phyloP scores from a whole-genome alignment of 441 rosid genomes.

The Populus tomentosa region DNA sequence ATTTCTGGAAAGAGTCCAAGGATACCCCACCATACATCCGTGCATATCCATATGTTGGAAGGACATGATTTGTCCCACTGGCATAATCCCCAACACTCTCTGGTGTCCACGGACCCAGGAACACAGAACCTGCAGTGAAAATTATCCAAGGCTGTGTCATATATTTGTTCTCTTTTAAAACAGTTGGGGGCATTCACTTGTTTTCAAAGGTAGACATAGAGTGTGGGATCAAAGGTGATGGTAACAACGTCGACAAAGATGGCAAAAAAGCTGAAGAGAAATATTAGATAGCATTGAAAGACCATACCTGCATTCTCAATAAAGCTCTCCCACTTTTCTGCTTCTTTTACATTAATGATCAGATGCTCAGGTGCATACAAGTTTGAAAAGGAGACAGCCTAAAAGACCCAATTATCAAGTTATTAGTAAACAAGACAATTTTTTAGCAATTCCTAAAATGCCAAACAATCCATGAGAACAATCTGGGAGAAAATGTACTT shows the following conservation, averaged over 20 bases:
- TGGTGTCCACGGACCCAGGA: slow-evolving; percentile 85
- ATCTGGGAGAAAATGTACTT: background rate
- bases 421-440: background rate
- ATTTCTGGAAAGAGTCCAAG: slow-evolving; percentile 76
- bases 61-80: slow-evolving; percentile 90
- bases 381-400: slow-evolving; percentile 79
- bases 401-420: background rate
- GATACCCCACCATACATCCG: slow-evolving; percentile 88
- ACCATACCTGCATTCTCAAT: slow-evolving; percentile 80
- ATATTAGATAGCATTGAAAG: background rate
- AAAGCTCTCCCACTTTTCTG: slow-evolving; percentile 86
- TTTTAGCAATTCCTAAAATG: background rate
- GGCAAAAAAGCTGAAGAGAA: background rate
- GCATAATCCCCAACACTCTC: slow-evolving; percentile 94
- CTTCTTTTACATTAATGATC: slow-evolving; percentile 75
- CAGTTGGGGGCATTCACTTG: background rate
- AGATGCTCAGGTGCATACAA: slow-evolving; percentile 91
- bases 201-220: background rate
- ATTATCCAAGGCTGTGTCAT: background rate
- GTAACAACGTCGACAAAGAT: background rate
- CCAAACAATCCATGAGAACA: background rate
- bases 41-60: slow-evolving; percentile 87
- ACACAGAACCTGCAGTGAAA: slow-evolving; percentile 62
- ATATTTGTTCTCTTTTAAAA: background rate
- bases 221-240: background rate